phyloP scores from a whole-genome alignment of 2,329 filamentous ascomycete species.

The Chrysoporthe puriensis region DNA sequence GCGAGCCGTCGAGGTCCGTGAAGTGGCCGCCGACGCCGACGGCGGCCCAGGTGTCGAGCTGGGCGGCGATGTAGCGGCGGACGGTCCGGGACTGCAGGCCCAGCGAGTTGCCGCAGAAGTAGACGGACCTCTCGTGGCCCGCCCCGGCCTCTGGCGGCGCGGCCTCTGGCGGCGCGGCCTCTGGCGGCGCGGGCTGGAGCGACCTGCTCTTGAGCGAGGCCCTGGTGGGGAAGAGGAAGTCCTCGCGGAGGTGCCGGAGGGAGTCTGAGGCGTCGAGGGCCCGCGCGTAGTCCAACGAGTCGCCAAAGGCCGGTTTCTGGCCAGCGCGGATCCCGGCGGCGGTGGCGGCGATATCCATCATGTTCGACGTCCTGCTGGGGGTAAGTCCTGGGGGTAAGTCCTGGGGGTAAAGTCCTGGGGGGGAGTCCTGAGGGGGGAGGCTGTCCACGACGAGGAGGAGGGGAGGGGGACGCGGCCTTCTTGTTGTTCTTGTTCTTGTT shows the following conservation, averaged over 20 bases:
- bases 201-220: slow-evolving; percentile 69
- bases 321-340: slow-evolving; percentile 48
- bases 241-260: slow-evolving; percentile 63
- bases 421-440: background rate
- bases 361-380: slow-evolving; percentile 10
- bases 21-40: slow-evolving; percentile 89
- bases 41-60: slow-evolving; percentile 81
- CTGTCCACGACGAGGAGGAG: background rate
- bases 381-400: too few species aligned
- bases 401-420: too few species aligned
- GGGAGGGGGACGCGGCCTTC: too few species aligned
- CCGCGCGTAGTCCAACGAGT: slow-evolving; percentile 52
- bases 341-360: slow-evolving; percentile 45
- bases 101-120: slow-evolving; percentile 89
- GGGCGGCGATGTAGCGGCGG: slow-evolving; percentile 66
- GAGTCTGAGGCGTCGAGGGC: slow-evolving; percentile 63
- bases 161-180: too few species aligned
- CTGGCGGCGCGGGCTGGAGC: slow-evolving; percentile 43
- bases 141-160: slow-evolving; percentile 1
- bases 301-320: slow-evolving; percentile 49
- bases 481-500: too few species aligned
- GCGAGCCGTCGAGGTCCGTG: slow-evolving; percentile 66
- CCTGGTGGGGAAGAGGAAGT: slow-evolving; percentile 80
- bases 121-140: slow-evolving; percentile 54
- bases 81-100: slow-evolving; percentile 79